Percentiles rank a stretch among this genome's conserved stretches.
These are phyloP conservation scores for Pseudogymnoascus sp. DNA, from an alignment of 2,329 filamentous ascomycete genomes.

Conservation along the genomic window DNA sequence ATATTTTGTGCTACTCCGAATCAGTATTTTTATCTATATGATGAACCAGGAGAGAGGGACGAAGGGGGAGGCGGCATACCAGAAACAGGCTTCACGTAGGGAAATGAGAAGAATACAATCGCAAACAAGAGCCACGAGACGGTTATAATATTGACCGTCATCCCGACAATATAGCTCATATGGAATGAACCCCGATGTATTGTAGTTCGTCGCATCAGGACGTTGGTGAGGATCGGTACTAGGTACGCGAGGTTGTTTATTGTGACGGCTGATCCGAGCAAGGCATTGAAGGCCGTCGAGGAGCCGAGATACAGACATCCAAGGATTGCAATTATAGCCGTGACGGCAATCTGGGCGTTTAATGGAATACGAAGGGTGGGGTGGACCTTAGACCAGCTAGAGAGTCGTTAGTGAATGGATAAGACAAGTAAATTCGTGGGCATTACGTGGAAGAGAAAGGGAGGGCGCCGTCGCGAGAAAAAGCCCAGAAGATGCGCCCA, in stretches of 20 bases:
- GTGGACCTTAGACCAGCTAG: conserved; percentile 32
- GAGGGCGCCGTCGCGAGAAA: conserved; percentile 37
- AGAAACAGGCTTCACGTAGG: conserved; percentile 34
- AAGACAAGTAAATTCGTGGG: conserved; percentile 2
- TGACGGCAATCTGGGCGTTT: conserved; percentile 32
- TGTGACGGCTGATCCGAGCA: conserved; percentile 33
- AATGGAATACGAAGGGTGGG: conserved; percentile 29
- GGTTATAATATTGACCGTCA: conserved; percentile 32
- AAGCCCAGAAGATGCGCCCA: conserved; percentile 35
- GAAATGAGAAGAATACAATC: conserved; percentile 39
- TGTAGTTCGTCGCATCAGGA: conserved; percentile 33
- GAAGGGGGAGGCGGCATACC: not conserved
- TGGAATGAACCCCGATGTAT: conserved; percentile 35
- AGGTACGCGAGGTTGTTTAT: conserved; percentile 40
- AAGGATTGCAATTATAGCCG: conserved; percentile 31
- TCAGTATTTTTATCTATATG: not conserved
- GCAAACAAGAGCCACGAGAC: conserved; percentile 35
- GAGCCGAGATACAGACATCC: conserved; percentile 38
- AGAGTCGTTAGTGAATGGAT: conserved; percentile 17
- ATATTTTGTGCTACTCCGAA: conserved; percentile 31
- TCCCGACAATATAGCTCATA: conserved; percentile 29
- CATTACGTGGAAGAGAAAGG: conserved; percentile 28
- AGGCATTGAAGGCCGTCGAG: conserved; percentile 38
- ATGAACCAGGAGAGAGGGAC: not conserved
- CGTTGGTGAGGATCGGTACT: conserved; percentile 39